Evolutionary conservation across 2,329 filamentous ascomycete genomes (phyloP).

Genomic region (Hypocreales sp.): DNA sequence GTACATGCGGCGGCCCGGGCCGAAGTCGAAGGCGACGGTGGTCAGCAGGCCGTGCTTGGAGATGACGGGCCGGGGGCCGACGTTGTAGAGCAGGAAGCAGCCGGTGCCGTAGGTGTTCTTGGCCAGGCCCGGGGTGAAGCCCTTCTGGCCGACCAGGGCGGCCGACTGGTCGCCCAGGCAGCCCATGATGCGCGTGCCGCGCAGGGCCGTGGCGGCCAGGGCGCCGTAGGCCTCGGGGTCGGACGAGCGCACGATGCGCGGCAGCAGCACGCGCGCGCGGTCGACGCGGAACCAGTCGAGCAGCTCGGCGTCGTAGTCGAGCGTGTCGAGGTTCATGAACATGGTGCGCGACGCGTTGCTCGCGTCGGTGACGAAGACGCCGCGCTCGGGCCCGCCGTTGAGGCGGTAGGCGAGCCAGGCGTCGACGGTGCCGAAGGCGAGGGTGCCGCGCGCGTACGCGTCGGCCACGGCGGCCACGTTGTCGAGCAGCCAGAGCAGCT

Average conservation of each 20-base stretch:
- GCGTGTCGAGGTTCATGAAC: conserved; percentile 70
- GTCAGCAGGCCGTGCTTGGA: conserved; percentile 63
- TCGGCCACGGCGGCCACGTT: conserved; percentile 51
- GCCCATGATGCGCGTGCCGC: conserved; percentile 56
- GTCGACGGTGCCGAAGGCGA: conserved; percentile 71
- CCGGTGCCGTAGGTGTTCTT: conserved; percentile 84
- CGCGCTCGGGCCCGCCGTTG: conserved; percentile 50
- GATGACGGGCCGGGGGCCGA: conserved; percentile 64
- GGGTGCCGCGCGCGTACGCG: conserved; percentile 54
- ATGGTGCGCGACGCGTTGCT: conserved; percentile 76
- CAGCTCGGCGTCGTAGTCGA: conserved; percentile 59
- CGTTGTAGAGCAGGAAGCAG: conserved; percentile 73
- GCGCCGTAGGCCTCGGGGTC: conserved; percentile 53
- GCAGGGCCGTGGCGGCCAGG: conserved; percentile 43
- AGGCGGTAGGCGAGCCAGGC: conserved; percentile 70
- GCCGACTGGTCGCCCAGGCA: conserved; percentile 73
- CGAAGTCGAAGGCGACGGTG: conserved; percentile 67
- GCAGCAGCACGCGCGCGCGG: conserved; percentile 50
- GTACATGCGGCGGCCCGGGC: conserved; percentile 50
- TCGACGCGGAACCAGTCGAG: conserved; percentile 64
- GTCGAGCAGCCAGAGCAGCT: conserved; percentile 62
- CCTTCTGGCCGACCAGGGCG: conserved; percentile 65
- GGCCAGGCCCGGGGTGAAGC: conserved; percentile 58
- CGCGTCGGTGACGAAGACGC: conserved; percentile 60
- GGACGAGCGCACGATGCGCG: conserved; percentile 64